Percentiles rank a stretch among this genome's conserved stretches.
Evolutionary conservation across 768 basidiomycete genomes (phyloP).

Genomic region (Leucocoprinus sp.): DNA sequence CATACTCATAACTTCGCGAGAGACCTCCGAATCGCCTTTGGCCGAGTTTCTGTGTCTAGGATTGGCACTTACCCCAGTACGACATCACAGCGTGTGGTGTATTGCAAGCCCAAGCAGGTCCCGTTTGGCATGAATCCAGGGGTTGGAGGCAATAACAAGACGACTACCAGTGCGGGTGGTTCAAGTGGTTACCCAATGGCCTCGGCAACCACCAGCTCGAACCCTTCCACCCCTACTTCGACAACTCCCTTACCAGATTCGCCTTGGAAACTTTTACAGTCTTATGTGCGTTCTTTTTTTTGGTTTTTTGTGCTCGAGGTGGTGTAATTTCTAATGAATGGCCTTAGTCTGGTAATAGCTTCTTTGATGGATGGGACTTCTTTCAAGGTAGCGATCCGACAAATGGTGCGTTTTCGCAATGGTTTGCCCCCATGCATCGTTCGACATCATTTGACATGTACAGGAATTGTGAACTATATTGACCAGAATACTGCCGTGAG

Average conservation of each 20-base stretch:
- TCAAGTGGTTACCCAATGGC: constrained; percentile 11
- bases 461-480: constrained; percentile 53
- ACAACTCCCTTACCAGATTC: constrained; percentile 38
- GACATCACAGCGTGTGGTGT: constrained; percentile 26
- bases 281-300: constrained; percentile 38
- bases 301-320: not conserved
- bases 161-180: constrained; percentile 2
- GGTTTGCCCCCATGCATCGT: not conserved
- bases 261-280: constrained; percentile 51
- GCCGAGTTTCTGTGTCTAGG: constrained; percentile 40
- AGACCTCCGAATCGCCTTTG: constrained; percentile 63
- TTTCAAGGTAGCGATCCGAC: constrained; percentile 68
- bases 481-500: constrained; percentile 52
- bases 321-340: not conserved
- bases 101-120: constrained; percentile 33
- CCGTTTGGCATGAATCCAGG: constrained; percentile 9
- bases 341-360: constrained; percentile 51
- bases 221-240: constrained; percentile 15
- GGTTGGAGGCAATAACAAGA: constrained; percentile 3
- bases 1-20: constrained; percentile 56
- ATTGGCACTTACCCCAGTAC: constrained; percentile 17
- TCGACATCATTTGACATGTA: not conserved
- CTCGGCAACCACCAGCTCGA: constrained; percentile 15
- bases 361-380: constrained; percentile 83
- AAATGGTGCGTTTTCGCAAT: constrained; percentile 35